These are phyloP conservation scores for Austropuccinia psidii DNA, from an alignment of 1,284 basidiomycete genomes.

Conservation along the genomic window DNA sequence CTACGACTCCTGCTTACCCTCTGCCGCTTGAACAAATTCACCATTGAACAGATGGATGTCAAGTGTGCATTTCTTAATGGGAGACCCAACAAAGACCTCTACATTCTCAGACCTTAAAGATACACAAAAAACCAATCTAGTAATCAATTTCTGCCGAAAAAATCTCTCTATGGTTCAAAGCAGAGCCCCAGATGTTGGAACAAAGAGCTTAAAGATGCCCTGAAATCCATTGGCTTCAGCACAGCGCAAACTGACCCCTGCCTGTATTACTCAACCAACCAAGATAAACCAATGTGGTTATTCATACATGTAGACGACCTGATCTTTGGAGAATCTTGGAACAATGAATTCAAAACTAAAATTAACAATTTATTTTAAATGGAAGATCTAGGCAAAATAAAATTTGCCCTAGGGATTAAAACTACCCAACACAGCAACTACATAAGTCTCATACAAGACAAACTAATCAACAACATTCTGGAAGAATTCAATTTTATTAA, in stretches of 20 bases:
- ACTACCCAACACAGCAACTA: not conserved
- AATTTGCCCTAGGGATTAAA: not conserved
- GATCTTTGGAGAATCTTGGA: not conserved
- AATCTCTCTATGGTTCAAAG: slow-evolving; percentile 1
- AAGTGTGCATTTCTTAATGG: not conserved
- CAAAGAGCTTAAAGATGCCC: not conserved
- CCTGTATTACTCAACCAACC: not conserved
- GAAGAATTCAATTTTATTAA: not conserved
- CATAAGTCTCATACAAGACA: slow-evolving; percentile 3
- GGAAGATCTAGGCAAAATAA: slow-evolving; percentile 6
- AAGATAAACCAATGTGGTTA: not conserved
- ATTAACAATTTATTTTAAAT: not conserved
- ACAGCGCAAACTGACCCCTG: not conserved
- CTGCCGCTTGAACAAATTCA: not conserved
- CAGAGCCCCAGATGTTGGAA: slow-evolving; percentile 25
- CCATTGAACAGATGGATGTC: not conserved
- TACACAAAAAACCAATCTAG: not conserved
- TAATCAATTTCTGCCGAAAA: not conserved
- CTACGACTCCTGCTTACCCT: not conserved
- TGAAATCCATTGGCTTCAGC: not conserved
- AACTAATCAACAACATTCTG: not conserved
- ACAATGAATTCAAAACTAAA: not conserved
- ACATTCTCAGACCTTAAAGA: not conserved
- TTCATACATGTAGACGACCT: slow-evolving; percentile 13
- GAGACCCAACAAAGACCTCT: not conserved